phyloP scores from a whole-genome alignment of 768 basidiomycete genomes.

The Rhizopogon roseolus region DNA sequence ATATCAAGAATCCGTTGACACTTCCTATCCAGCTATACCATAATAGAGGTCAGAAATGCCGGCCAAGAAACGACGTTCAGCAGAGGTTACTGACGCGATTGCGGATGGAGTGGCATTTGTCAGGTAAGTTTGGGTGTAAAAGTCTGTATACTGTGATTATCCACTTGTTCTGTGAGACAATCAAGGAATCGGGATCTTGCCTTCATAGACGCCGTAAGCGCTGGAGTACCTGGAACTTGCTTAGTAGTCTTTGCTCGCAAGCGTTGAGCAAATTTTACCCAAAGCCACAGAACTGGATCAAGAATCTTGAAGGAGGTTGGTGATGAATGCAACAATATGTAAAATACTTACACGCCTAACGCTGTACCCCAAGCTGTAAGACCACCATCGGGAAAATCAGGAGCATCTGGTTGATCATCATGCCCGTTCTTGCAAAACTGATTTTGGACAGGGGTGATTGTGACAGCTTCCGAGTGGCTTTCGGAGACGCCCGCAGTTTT shows the following conservation, averaged over 20 bases:
- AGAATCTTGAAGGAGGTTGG: conserved; percentile 17
- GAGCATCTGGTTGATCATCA: not conserved
- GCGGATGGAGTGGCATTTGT: conserved; percentile 29
- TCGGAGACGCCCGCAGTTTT: no score
- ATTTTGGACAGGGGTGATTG: not conserved
- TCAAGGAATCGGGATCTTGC: conserved; percentile 5
- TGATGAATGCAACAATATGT: not conserved
- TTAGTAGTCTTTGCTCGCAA: not conserved
- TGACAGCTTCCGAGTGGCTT: no score
- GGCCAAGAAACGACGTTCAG: not conserved
- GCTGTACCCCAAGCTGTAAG: conserved; percentile 18
- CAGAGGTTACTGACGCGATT: conserved; percentile 25
- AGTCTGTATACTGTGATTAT: conserved; percentile 21
- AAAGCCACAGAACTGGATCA: conserved; percentile 32
- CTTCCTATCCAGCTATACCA: conserved; percentile 41
- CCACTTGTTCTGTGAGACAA: not conserved
- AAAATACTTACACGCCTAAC: conserved; percentile 16
- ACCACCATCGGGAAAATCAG: conserved; percentile 19
- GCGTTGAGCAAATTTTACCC: conserved; percentile 16
- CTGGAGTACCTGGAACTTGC: conserved; percentile 23
- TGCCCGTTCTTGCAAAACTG: not conserved
- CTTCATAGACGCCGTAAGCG: conserved; percentile 40
- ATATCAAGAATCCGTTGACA: conserved; percentile 38
- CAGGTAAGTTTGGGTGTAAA: conserved; percentile 32
- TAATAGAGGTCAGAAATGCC: not conserved